These are phyloP conservation scores for Achaetomium macrosporum DNA, from an alignment of 2,329 filamentous ascomycete genomes.

Conservation along the genomic window DNA sequence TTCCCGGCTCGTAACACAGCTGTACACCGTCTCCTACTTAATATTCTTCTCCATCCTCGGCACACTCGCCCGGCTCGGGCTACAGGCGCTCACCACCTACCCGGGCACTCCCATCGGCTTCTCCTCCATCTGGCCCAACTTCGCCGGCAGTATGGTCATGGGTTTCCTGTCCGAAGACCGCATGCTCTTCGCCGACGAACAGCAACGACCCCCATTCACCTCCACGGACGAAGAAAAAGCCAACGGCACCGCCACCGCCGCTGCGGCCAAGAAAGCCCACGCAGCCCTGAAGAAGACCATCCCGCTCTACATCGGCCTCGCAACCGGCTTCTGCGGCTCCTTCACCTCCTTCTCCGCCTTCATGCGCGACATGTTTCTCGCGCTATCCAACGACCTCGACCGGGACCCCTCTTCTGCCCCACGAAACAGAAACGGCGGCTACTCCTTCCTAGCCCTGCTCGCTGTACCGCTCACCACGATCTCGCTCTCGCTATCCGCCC, in stretches of 20 bases:
- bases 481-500: conserved; percentile 60
- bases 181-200: conserved; percentile 56
- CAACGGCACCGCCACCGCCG: conserved; percentile 35
- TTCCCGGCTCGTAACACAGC: conserved; percentile 48
- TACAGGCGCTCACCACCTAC: conserved; percentile 73
- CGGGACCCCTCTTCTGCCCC: conserved; percentile 33
- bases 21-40: conserved; percentile 75
- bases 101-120: conserved; percentile 69
- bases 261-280: conserved; percentile 52
- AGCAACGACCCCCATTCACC: conserved; percentile 24
- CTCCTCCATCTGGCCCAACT: conserved; percentile 79
- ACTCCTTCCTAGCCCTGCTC: conserved; percentile 75
- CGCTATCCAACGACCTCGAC: conserved; percentile 68
- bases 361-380: conserved; percentile 72
- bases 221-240: conserved; percentile 33
- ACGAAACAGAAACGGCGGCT: conserved; percentile 58
- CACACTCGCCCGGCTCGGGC: conserved; percentile 73
- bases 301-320: conserved; percentile 69
- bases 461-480: conserved; percentile 70
- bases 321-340: conserved; percentile 68
- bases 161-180: conserved; percentile 79
- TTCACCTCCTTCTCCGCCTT: conserved; percentile 84
- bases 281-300: conserved; percentile 72
- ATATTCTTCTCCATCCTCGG: conserved; percentile 81
- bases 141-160: conserved; percentile 74